Evolutionary conservation across 2,329 filamentous ascomycete species (phyloP), one percentile per base, ranked within the genome.

Genomic region (Fusarium sp.): DNA sequence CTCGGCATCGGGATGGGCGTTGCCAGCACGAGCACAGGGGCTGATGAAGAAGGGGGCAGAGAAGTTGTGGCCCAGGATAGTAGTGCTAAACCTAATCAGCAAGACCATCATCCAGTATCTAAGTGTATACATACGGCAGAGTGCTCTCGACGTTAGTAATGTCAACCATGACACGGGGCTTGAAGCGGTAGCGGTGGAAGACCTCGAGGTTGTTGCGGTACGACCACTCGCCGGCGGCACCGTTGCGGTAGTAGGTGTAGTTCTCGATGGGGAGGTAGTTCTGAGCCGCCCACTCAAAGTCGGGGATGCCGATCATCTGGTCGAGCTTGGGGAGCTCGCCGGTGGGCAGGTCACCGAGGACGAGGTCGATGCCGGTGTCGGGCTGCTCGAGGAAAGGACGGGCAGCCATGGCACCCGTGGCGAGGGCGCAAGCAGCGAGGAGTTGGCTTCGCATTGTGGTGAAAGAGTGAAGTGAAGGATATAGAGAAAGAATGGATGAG

Each of bases 201-300:
- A 86, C 83, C 79, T 90, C 88, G 7, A 90, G 83, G 80, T 90
- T 90, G 79, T 89, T 89, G 58, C 88, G 84, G 80, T 89, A 89
- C 2, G 84, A 85, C 85, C 85, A 90, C 80, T 90, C 88, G 68
- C 87, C 88, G 5, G 84, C 87, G 5, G 87, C 88, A 22, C 87
- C 88, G 72, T 88, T 88, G 68, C 87, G 86, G 80, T 90, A 90
- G 80, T 89, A 90, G n/a, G 87, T 88, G 80, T 87, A 90, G 75
- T 87, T 84, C 25, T 80, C 76, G 14, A 74, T 69, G 66, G 86
- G 84, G 74, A 90, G 83, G 73, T 85, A 84, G 61, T 85, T 83
- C 64, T 86, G 82, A 25, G 88, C 88, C 4, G 86, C 86, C 79
- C 83, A 88, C 45, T 90, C 86, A 73, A 89, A 90, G 80, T 90